These are phyloP conservation scores for Aureobasidium lini DNA, from an alignment of 2,329 filamentous ascomycete genomes.

Conservation along the genomic window DNA sequence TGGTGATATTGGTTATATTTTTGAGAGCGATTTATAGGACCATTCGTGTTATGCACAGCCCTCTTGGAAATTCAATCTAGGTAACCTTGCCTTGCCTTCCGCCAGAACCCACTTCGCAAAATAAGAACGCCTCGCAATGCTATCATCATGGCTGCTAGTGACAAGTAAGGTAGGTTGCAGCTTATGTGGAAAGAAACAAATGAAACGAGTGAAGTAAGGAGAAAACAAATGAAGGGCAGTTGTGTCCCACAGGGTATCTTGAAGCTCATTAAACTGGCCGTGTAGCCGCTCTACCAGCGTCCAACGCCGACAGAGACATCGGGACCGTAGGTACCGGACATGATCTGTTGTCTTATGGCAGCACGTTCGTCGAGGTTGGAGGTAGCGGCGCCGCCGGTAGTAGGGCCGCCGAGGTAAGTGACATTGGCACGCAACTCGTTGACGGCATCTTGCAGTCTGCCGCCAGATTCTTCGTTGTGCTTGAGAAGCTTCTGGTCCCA, in stretches of 20 bases:
- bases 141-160: slow-evolving; percentile 6
- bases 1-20: not conserved
- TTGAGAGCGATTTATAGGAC: not conserved
- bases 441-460: slow-evolving; percentile 72
- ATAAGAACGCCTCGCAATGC: slow-evolving; percentile 10
- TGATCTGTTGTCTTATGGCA: slow-evolving; percentile 43
- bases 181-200: slow-evolving; percentile 1
- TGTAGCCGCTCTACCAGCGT: slow-evolving; percentile 39
- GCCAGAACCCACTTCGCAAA: slow-evolving; percentile 6
- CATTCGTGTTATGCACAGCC: slow-evolving; percentile 3
- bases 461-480: slow-evolving; percentile 81
- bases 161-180: slow-evolving; percentile 5
- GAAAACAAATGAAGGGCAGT: slow-evolving; percentile 4
- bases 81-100: slow-evolving; percentile 1
- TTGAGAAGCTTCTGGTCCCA: slow-evolving; percentile 86
- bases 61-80: slow-evolving; percentile 1
- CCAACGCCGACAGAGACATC: slow-evolving; percentile 50
- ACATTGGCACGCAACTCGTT: slow-evolving; percentile 60
- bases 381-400: slow-evolving; percentile 18
- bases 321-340: slow-evolving; percentile 38
- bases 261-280: slow-evolving; percentile 1
- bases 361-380: slow-evolving; percentile 29
- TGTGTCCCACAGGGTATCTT: slow-evolving; percentile 11
- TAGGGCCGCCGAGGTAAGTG: slow-evolving; percentile 26
- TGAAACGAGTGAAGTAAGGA: not conserved